Conservation (phyloP, 176 grass and related monocot genomes). For the Dactylis glomerata region DNA sequence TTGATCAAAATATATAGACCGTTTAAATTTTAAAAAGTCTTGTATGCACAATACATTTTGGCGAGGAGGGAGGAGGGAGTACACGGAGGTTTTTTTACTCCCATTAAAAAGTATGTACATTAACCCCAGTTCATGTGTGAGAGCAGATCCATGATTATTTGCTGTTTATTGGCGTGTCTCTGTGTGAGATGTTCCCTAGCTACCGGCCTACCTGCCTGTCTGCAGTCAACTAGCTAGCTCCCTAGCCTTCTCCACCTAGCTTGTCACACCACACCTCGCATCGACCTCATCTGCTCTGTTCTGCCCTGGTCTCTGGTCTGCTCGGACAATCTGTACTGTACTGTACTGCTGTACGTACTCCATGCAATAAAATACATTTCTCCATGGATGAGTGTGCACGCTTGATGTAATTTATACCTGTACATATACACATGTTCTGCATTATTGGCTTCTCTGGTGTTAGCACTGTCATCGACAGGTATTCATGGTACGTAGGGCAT, state of each 20-base stretch:
- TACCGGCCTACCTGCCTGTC: neutral
- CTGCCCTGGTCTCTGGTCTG: neutral
- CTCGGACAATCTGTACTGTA: neutral
- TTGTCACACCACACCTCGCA: neutral
- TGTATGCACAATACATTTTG: too few relatives aligned
- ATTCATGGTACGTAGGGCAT: constrained; percentile 2
- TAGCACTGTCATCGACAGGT: constrained; percentile 13
- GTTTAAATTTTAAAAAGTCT: too few relatives aligned
- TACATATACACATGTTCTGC: neutral
- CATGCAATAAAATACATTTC: neutral
- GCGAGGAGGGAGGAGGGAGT: too few relatives aligned
- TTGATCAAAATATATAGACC: too few relatives aligned
- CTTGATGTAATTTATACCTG: neutral
- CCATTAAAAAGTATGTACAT: too few relatives aligned
- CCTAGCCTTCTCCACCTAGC: neutral
- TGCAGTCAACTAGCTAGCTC: neutral
- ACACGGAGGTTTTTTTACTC: too few relatives aligned
- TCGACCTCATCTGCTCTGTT: neutral
- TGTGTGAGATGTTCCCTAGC: neutral
- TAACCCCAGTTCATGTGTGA: too few relatives aligned
- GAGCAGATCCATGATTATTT: neutral
- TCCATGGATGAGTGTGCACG: neutral
- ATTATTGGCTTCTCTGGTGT: neutral
- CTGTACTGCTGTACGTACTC: neutral
- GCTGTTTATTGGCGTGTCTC: neutral